These are phyloP conservation scores for Sisymbrium altissimum DNA, from an alignment of 345 rosid species.

Conservation along the genomic window DNA sequence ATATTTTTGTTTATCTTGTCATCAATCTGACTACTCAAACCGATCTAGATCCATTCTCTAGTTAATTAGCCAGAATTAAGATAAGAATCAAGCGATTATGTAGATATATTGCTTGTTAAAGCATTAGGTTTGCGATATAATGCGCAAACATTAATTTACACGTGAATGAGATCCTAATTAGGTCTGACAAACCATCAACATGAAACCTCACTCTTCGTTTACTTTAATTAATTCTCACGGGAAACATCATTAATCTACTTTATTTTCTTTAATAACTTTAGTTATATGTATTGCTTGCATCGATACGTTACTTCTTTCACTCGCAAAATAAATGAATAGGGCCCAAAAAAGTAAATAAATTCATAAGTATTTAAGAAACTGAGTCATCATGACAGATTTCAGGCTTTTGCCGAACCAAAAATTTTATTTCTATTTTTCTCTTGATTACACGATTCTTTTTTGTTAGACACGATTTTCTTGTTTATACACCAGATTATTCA, in stretches of 20 bases:
- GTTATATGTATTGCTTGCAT: slow-evolving; percentile 10
- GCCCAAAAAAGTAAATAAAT: slow-evolving; percentile 4
- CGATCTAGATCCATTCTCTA: slow-evolving; percentile 11
- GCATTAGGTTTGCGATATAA: slow-evolving; percentile 16
- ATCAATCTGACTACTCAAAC: background rate
- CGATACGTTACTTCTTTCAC: slow-evolving; percentile 22
- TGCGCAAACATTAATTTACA: slow-evolving; percentile 10
- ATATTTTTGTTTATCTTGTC: too few relatives aligned
- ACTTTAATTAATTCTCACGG: slow-evolving; percentile 31
- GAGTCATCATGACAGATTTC: slow-evolving; percentile 17
- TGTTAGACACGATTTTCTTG: too few relatives aligned
- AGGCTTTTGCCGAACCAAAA: slow-evolving; percentile 1
- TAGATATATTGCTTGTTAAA: background rate
- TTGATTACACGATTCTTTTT: slow-evolving; percentile 5
- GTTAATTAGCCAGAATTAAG: background rate
- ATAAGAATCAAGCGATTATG: background rate
- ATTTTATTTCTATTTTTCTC: background rate
- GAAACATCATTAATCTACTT: slow-evolving; percentile 18
- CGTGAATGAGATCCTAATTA: slow-evolving; percentile 27
- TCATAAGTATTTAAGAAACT: background rate
- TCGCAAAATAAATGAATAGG: slow-evolving; percentile 6
- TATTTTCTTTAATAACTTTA: slow-evolving; percentile 14
- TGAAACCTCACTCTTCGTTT: slow-evolving; percentile 24
- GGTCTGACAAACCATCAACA: slow-evolving; percentile 23
- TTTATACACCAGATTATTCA: too few relatives aligned